Percentiles rank a stretch among this genome's conserved stretches.
Evolutionary conservation across 352 stramenopile genomes (phyloP).

Genomic region (Globisporangium cylindrosporum): DNA sequence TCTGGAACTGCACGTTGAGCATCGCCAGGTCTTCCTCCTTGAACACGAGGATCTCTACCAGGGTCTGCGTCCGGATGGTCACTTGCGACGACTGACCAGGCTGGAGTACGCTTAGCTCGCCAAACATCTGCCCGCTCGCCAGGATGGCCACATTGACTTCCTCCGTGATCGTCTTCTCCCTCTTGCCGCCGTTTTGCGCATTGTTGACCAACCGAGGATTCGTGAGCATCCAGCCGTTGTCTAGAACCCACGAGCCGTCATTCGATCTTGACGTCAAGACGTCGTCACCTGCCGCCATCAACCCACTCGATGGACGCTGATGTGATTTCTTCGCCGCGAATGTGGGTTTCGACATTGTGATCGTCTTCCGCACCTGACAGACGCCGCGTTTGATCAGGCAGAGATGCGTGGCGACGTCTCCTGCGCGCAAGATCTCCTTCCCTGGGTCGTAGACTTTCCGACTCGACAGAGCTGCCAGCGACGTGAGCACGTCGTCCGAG

Average conservation of each 20-base stretch:
- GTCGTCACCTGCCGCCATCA: constrained; percentile 11
- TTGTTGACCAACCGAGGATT: constrained; percentile 66
- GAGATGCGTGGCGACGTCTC: constrained; percentile 60
- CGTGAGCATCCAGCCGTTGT: constrained; percentile 82
- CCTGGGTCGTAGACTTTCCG: constrained; percentile 53
- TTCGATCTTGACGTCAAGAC: constrained; percentile 28
- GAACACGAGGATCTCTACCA: constrained; percentile 65
- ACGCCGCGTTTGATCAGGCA: constrained; percentile 67
- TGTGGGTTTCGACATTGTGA: constrained; percentile 23
- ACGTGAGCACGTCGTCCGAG: constrained; percentile 43
- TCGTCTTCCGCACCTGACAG: constrained; percentile 64
- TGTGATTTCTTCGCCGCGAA: constrained; percentile 4
- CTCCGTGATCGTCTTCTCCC: constrained; percentile 23
- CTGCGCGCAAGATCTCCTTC: constrained; percentile 46
- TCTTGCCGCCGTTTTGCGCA: constrained; percentile 24
- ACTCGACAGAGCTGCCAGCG: constrained; percentile 44
- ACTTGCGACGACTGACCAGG: constrained; percentile 61
- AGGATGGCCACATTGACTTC: constrained; percentile 60
- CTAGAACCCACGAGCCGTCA: constrained; percentile 74
- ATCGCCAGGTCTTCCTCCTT: constrained; percentile 44
- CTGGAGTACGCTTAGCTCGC: constrained; percentile 68
- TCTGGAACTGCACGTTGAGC: constrained; percentile 69
- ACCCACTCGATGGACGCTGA: constrained; percentile 1
- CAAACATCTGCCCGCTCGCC: constrained; percentile 68
- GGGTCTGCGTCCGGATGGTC: constrained; percentile 55